Base-by-base conservation (phyloP, 352 stramenopile species). In the Pythium oligandrum region DNA sequence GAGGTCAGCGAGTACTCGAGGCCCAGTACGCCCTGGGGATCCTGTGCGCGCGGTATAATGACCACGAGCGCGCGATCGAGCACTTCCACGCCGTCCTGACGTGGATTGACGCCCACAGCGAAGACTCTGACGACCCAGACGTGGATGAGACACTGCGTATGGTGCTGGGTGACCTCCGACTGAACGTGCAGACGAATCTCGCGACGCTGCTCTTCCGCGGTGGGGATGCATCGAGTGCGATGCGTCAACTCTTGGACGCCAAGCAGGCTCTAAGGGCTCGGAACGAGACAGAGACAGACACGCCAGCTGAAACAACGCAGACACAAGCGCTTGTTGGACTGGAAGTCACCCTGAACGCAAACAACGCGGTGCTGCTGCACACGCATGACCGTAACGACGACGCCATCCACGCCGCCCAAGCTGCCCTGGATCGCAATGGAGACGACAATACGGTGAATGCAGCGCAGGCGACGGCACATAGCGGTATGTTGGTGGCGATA, bases 281-380 rank as follows among this genome's bases (percentile, higher is more conserved):
- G 30, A n/a, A 32, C 37, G 6, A 39, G 9, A 7, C 8, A 11
- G 33, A 40, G 6, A n/a, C 40, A 52, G 34, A 10, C 31, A 30
- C 32, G 17, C 11, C 30, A 42, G 38, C 7, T 12, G 4, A 44
- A 49, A 26, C 17, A 26, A 7, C 8, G 17, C 26, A 40, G 6
- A n/a, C 40, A 52, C 17, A 10, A 30, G 35, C 32, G 17, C 11
- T 26, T 40, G 38, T 12, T 12, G 4, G 34, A 49, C 35, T 76
- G 12, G 62, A 82, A n/a, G 59, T 68, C 12, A 32, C 46, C 1
- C 11, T 83, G 43, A 60, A 59, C 2, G 71, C 46, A 4, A 83
- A 86, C 53, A 78, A 83, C 44, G 66, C 68, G 10, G 45, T 75
- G 6, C 64, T 83, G 26, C 57, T 86, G 5, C 64, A 74, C 11